phyloP scores from a whole-genome alignment of 2,329 filamentous ascomycete genomes.

The Fusarium nisikadoi region DNA sequence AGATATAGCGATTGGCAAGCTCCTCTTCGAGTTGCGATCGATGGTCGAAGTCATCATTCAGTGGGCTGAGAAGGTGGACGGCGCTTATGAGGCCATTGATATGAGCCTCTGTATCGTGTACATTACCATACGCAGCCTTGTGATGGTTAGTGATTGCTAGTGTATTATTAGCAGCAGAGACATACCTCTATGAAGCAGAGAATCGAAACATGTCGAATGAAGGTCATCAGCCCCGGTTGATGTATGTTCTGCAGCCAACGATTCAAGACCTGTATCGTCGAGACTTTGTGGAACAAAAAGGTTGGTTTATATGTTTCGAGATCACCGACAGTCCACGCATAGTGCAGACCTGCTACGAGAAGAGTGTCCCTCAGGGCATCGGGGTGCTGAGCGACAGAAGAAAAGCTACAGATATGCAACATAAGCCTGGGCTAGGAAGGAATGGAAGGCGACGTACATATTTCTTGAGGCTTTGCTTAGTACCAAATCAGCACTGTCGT shows the following conservation, averaged over 20 bases:
- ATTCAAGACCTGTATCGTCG: constrained; percentile 30
- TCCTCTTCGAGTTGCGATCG: constrained; percentile 23
- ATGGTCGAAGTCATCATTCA: background rate
- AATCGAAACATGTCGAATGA: constrained; percentile 33
- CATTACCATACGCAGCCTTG: constrained; percentile 32
- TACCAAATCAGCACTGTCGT: constrained; percentile 3
- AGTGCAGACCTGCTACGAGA: constrained; percentile 33
- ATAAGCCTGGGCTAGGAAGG: background rate
- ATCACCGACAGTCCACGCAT: constrained; percentile 38
- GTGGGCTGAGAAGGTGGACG: constrained; percentile 28
- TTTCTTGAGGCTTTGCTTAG: constrained; percentile 7
- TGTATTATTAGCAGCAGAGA: rapidly evolving
- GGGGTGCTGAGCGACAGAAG: constrained; percentile 29
- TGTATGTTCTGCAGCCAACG: constrained; percentile 24
- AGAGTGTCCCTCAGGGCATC: constrained; percentile 36
- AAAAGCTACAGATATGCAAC: background rate
- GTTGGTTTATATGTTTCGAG: constrained; percentile 31
- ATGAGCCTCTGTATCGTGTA: constrained; percentile 34
- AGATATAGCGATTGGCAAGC: constrained; percentile 35
- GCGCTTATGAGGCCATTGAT: constrained; percentile 31
- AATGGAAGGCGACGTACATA: background rate
- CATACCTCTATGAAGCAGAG: constrained; percentile 35
- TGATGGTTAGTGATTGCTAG: rapidly evolving
- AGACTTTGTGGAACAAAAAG: constrained; percentile 38
- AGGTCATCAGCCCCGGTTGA: constrained; percentile 20